Conservation (phyloP, 257 asterid species). For the Scutellaria baicalensis region DNA sequence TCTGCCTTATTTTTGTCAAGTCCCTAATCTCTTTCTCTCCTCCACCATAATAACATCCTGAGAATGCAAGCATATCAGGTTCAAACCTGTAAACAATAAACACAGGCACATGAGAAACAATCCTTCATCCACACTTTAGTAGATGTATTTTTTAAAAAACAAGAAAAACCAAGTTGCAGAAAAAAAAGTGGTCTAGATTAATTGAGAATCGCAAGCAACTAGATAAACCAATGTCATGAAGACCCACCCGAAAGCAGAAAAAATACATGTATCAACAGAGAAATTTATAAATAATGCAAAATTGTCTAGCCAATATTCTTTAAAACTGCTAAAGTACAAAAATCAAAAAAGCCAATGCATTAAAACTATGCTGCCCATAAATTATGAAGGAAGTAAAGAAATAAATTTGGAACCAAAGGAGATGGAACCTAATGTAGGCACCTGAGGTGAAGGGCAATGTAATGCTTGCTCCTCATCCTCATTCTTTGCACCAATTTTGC, state of each 20-base stretch:
- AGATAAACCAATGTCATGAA: background rate
- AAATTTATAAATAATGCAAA: conserved; percentile 2
- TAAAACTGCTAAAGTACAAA: background rate
- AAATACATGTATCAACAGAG: background rate
- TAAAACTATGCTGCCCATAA: conserved; percentile 8
- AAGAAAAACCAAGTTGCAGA: background rate
- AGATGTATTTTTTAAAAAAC: background rate
- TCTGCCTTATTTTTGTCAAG: conserved; percentile 75
- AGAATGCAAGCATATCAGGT: conserved; percentile 99
- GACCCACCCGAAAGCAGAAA: conserved; percentile 7
- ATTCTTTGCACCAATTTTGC: conserved; percentile 67
- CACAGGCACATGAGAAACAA: conserved; percentile 2
- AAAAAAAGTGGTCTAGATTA: background rate
- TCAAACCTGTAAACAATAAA: conserved; percentile 65
- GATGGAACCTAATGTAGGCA: conserved; percentile 12
- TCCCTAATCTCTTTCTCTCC: conserved; percentile 92
- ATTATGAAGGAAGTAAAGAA: background rate
- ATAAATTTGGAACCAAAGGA: background rate
- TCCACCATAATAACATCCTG: conserved; percentile 98
- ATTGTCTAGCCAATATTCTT: conserved; percentile 4
- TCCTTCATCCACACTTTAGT: background rate
- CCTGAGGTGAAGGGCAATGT: conserved; percentile 93
- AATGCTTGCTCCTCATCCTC: conserved; percentile 78
- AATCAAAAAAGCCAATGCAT: background rate
- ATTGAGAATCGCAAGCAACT: background rate